Base-by-base conservation (phyloP, 2,329 filamentous ascomycete genomes). In the Hypoxylon sp. region DNA sequence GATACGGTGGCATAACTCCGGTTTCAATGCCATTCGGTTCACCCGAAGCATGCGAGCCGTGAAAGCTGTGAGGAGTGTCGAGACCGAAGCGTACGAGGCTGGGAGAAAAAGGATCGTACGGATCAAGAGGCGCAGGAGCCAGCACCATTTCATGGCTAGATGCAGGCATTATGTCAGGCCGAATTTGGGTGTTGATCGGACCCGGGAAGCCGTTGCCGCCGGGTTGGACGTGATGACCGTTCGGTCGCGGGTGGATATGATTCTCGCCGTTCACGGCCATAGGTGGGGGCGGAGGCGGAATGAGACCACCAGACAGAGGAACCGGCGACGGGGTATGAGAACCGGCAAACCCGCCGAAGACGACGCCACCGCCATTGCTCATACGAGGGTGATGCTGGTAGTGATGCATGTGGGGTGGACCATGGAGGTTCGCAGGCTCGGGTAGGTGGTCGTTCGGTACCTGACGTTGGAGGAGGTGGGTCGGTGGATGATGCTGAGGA, bases 321-420 rank as follows among this genome's bases (percentile, higher is more conserved):
- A 73, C 79, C 1, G 83, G 83, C 4, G 83, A 86, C 1, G 82
- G 80, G 43, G 75, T 78, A 61, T 80, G 78, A 8, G 83, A 86
- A 12, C 75, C 78, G 21, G 76, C 70, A 54, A 81, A 79, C 5
- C 73, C 73, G 23, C 80, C 80, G 61, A 86, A 84, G 55, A 83
- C 75, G 41, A 84, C 70, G 64, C 60, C 61, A 32, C 77, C 83
- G 26, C 79, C 75, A 51, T 78, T 78, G 64, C 79, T 84, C 9
- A 75, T 76, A 44, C 80, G 81, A 29, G 75, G 67, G 41, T 82
- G 78, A 57, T 83, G 79, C 60, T 78, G 61, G 15, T 64, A 55
- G 9, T 62, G 56, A 20, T 60, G 62, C 35, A 63, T 55, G 49
- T 46, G 66, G 59, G 60, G 67, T 55, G 42, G 67, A 54, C 49